These are phyloP conservation scores for Gyromitra esculenta DNA, from an alignment of 2,329 filamentous ascomycete species.

Conservation along the genomic window DNA sequence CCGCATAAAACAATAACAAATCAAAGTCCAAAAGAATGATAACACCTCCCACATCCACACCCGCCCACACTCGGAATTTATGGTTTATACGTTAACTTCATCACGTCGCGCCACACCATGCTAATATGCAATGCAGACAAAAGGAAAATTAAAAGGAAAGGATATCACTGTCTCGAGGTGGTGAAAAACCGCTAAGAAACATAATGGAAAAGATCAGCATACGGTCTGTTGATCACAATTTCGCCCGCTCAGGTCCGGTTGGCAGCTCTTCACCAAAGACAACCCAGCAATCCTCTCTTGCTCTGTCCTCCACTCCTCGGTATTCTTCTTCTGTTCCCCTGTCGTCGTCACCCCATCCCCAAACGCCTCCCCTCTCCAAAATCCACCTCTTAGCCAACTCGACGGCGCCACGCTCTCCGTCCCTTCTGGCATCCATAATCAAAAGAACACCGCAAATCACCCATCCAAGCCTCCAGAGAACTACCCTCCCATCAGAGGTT, in stretches of 20 bases:
- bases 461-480: constrained; percentile 59
- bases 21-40: constrained; percentile 33
- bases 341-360: constrained; percentile 48
- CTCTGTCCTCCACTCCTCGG: constrained; percentile 40
- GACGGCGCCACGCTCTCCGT: constrained; percentile 58
- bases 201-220: constrained; percentile 1
- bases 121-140: constrained; percentile 33
- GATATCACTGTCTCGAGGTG: constrained; percentile 1
- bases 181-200: constrained; percentile 8
- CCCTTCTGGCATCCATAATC: constrained; percentile 59
- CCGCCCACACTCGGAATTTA: constrained; percentile 6
- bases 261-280: constrained; percentile 50
- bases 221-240: constrained; percentile 34
- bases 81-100: constrained; percentile 41
- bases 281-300: constrained; percentile 47
- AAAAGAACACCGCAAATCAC: constrained; percentile 59
- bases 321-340: constrained; percentile 36
- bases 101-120: constrained; percentile 38
- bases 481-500: constrained; percentile 58
- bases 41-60: constrained; percentile 23
- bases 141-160: constrained; percentile 25
- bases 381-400: constrained; percentile 58
- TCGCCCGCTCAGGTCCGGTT: constrained; percentile 35
- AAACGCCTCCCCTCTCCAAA: constrained; percentile 52
- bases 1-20: constrained; percentile 19